These are phyloP conservation scores for Rhizopogon vinicolor DNA, from an alignment of 768 basidiomycete species.

Conservation along the genomic window DNA sequence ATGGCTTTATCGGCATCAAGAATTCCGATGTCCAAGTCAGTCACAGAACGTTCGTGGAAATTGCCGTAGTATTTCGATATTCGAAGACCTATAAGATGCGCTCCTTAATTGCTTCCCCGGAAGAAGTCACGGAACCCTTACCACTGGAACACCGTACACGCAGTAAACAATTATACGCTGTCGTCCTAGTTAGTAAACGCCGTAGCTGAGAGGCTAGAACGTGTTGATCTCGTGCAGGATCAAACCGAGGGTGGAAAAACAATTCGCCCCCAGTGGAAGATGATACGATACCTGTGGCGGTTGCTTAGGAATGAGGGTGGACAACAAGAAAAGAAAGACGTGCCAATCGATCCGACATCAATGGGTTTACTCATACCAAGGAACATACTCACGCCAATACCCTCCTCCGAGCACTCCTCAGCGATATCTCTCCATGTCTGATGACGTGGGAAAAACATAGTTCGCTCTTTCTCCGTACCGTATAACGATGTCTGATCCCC, in stretches of 20 bases:
- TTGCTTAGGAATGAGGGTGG: constrained; percentile 5
- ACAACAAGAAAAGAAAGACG: constrained; percentile 12
- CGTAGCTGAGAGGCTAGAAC: constrained; percentile 73
- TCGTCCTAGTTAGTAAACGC: constrained; percentile 61
- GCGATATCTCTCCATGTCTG: constrained; percentile 77
- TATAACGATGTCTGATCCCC: constrained; percentile 62
- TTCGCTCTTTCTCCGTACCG: constrained; percentile 83
- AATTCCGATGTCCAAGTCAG: constrained; percentile 74
- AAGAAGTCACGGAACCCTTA: constrained; percentile 23
- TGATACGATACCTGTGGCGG: constrained; percentile 51
- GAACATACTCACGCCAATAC: constrained; percentile 88
- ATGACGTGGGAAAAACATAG: constrained; percentile 75
- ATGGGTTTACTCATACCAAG: constrained; percentile 74
- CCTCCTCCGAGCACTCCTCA: constrained; percentile 85
- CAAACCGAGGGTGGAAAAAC: constrained; percentile 91
- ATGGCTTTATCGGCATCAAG: constrained; percentile 82
- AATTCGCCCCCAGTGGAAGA: constrained; percentile 85
- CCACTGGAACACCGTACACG: constrained; percentile 84
- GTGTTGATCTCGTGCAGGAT: constrained; percentile 57
- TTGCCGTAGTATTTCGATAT: constrained; percentile 67
- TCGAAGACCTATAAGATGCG: constrained; percentile 46
- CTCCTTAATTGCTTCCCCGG: not conserved
- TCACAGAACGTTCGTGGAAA: constrained; percentile 60
- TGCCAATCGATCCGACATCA: constrained; percentile 85
- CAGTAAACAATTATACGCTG: constrained; percentile 77